Evolutionary conservation across 164 flowering plant species (phyloP).

Genomic region (Tetracentron sinense): DNA sequence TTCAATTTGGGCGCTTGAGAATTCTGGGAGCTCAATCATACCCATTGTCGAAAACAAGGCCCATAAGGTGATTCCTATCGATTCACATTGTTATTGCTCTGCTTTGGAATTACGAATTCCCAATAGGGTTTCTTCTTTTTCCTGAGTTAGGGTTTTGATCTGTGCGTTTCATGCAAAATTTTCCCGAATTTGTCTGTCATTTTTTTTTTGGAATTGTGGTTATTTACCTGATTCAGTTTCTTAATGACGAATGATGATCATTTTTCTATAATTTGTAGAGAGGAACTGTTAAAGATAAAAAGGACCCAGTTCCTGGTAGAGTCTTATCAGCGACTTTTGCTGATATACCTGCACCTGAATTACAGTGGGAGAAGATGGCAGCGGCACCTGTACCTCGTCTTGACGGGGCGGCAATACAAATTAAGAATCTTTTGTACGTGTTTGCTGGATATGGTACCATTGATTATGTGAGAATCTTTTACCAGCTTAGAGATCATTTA

Average conservation of each 20-base stretch:
- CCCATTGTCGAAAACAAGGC: constrained; percentile 9
- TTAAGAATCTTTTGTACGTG: constrained; percentile 66
- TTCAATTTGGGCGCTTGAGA: constrained; percentile 21
- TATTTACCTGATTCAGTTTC: not conserved
- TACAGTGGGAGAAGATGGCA: constrained; percentile 80
- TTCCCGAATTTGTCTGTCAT: not conserved
- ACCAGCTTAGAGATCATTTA: not conserved
- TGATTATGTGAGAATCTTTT: constrained; percentile 49
- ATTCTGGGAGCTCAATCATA: constrained; percentile 1
- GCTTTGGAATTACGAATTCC: not conserved
- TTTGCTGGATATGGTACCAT: constrained; percentile 81
- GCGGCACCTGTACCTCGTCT: constrained; percentile 86
- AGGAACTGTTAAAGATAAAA: constrained; percentile 7
- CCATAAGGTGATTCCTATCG: constrained; percentile 12
- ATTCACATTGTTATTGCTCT: not conserved
- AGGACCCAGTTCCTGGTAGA: constrained; percentile 13
- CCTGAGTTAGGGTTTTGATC: not conserved
- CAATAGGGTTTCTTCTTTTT: not conserved
- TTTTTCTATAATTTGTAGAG: constrained; percentile 14
- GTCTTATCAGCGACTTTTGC: constrained; percentile 62
- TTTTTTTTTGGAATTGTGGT: not conserved
- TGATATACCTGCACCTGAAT: constrained; percentile 71
- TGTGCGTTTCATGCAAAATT: not conserved
- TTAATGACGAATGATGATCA: not conserved
- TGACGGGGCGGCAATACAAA: constrained; percentile 79